These are phyloP conservation scores for Penicillium sp. DNA, from an alignment of 2,329 filamentous ascomycete species.

Conservation along the genomic window DNA sequence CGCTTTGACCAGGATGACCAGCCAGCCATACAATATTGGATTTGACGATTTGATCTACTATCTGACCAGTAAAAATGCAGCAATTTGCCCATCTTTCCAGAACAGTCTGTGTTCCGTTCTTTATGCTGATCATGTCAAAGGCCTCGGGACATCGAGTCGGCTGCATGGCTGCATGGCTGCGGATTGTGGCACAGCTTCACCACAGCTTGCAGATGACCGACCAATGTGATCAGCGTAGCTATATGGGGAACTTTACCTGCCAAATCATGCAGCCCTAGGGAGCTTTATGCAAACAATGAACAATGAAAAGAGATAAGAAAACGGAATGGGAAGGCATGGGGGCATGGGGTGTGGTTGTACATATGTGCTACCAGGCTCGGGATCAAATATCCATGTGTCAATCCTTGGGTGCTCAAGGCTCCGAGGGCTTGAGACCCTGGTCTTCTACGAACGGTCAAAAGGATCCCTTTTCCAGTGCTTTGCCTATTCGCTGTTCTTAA, in stretches of 20 bases:
- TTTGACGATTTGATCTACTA: neutral
- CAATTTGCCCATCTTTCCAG: conserved; percentile 3
- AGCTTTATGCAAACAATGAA: neutral
- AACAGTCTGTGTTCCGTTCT: conserved; percentile 2
- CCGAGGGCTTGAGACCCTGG: neutral
- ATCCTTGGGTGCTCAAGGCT: neutral
- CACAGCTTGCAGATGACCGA: conserved; percentile 21
- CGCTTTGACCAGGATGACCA: neutral
- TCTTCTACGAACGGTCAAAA: neutral
- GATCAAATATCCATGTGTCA: neutral
- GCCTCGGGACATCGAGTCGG: conserved; percentile 8
- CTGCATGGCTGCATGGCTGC: conserved; percentile 16
- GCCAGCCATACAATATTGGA: neutral
- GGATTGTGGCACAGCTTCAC: conserved; percentile 15
- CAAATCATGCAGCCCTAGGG: neutral
- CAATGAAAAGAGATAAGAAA: neutral
- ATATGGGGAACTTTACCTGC: neutral
- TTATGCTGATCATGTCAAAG: neutral
- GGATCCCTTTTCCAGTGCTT: conserved; percentile 17
- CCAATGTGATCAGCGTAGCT: conserved; percentile 11
- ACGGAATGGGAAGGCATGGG: neutral
- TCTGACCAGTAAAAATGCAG: neutral
- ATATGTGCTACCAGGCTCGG: neutral
- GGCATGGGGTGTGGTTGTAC: neutral
- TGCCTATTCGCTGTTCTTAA: conserved; percentile 6